Evolutionary conservation across 768 basidiomycete species (phyloP), one percentile per base, ranked within the genome.

Genomic region (Fistulinella prunicolor): DNA sequence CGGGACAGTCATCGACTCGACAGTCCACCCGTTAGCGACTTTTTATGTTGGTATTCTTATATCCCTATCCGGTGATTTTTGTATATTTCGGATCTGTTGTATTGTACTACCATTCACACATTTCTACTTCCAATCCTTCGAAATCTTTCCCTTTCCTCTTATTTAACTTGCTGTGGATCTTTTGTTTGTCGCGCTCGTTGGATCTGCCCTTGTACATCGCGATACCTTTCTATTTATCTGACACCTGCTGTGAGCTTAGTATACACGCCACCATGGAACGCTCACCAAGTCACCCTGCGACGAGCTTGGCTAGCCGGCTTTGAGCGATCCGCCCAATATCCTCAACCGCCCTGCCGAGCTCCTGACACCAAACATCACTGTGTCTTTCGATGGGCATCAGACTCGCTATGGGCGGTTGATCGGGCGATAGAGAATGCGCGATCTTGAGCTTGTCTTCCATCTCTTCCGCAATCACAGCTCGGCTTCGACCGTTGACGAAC

Each of bases 401-500:
- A 19, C 53, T 66, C 9, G 65, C 68, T 14, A 78, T 49, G 3
- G 70, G 62, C 9, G 64, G 66, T 40, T 60, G 28, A 26, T 61
- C 42, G 9, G 77, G 65, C 20, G 71, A 76, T 42, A 80, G 58
- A 13, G 79, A 79, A 62, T 78, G 80, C 41, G 67, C 61, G 13
- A 82, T 61, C 4, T 70, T 75, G 28, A 94, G 70, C 44, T 72
- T 73, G 47, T 73, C 74, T 65, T 94, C 89, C 77, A 96, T 86
- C 70, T 94, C 90, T 55, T 81, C 75, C 32, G 80, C 83, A 56
- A 96, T 84, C 38, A 65, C 76, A 28, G 76, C 77, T 32, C 92
- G 74, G 51, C 79, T 79, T 49, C 93, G 78, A 28, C 90, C 89
- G 59, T 93, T 91, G 34, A 95, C 94, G 60, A 94, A 96, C 6